phyloP scores from a whole-genome alignment of 495 filamentous ascomycete genomes.

The Ascodesmis nigricans region DNA sequence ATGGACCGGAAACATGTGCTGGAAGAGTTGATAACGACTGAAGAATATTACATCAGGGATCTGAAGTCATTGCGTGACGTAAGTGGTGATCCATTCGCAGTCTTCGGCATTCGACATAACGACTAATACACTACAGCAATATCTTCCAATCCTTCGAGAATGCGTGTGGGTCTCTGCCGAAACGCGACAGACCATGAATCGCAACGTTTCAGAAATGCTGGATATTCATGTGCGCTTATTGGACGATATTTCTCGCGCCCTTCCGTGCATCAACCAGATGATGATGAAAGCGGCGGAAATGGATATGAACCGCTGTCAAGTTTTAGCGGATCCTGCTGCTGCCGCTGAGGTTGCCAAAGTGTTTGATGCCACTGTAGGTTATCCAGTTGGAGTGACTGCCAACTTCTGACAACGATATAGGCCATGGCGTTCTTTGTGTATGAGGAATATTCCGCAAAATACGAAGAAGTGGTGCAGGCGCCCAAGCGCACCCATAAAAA shows the following conservation, averaged over 20 bases:
- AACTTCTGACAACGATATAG: slow-evolving; percentile 25
- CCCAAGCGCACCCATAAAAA: slow-evolving; percentile 26
- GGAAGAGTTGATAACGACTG: slow-evolving; percentile 63
- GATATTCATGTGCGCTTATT: slow-evolving; percentile 50
- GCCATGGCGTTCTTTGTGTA: slow-evolving; percentile 65
- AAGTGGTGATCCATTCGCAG: slow-evolving; percentile 21
- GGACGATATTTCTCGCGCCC: slow-evolving; percentile 36
- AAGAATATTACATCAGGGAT: slow-evolving; percentile 74
- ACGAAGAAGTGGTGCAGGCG: slow-evolving; percentile 61
- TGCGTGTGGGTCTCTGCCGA: slow-evolving; percentile 25
- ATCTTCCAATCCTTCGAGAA: slow-evolving; percentile 31
- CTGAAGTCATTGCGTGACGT: slow-evolving; percentile 71
- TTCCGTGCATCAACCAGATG: slow-evolving; percentile 31
- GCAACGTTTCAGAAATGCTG: slow-evolving; percentile 45
- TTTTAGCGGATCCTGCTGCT: slow-evolving; percentile 46
- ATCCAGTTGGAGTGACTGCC: not conserved
- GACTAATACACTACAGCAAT: slow-evolving; percentile 11
- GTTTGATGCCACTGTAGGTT: slow-evolving; percentile 48
- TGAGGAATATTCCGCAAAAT: slow-evolving; percentile 70
- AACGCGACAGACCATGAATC: slow-evolving; percentile 38
- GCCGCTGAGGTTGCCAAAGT: slow-evolving; percentile 54
- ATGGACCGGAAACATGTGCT: slow-evolving; percentile 53
- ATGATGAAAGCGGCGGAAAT: slow-evolving; percentile 30
- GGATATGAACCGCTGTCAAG: slow-evolving; percentile 26
- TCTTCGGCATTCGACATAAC: not conserved